Evolutionary conservation across 2,329 filamentous ascomycete genomes (phyloP).

Genomic region (Nectriaceae sp.): DNA sequence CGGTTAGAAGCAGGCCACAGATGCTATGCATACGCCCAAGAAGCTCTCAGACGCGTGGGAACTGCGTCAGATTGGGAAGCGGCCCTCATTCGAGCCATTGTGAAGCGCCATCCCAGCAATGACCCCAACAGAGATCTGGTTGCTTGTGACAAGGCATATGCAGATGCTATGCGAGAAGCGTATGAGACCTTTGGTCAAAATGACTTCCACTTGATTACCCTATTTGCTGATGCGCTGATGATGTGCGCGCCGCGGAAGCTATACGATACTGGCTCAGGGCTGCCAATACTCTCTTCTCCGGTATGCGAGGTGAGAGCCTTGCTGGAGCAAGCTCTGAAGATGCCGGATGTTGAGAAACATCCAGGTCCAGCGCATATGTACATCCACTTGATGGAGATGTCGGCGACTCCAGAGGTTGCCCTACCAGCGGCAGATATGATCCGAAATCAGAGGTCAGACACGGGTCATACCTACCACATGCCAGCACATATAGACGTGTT

Average conservation of each 20-base stretch:
- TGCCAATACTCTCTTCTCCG: constrained; percentile 10
- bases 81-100: constrained; percentile 17
- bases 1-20: constrained; percentile 4
- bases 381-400: constrained; percentile 30
- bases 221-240: constrained; percentile 25
- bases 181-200: constrained; percentile 7
- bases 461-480: constrained; percentile 25
- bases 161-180: constrained; percentile 19
- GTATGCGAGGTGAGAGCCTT: constrained; percentile 15
- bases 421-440: constrained; percentile 21
- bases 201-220: constrained; percentile 17
- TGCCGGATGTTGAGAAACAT: constrained; percentile 16
- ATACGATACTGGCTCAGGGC: constrained; percentile 13
- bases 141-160: constrained; percentile 16
- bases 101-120: constrained; percentile 13
- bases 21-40: constrained; percentile 7
- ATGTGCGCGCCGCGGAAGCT: constrained; percentile 17
- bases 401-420: constrained; percentile 20
- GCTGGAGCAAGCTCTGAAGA: constrained; percentile 12
- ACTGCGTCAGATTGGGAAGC: constrained; percentile 7
- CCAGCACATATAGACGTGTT: constrained; percentile 25
- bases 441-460: constrained; percentile 21
- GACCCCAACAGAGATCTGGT: constrained; percentile 7
- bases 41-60: constrained; percentile 5
- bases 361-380: constrained; percentile 24